phyloP scores from a whole-genome alignment of 495 filamentous ascomycete genomes.

The Penicillium egyptiacum region DNA sequence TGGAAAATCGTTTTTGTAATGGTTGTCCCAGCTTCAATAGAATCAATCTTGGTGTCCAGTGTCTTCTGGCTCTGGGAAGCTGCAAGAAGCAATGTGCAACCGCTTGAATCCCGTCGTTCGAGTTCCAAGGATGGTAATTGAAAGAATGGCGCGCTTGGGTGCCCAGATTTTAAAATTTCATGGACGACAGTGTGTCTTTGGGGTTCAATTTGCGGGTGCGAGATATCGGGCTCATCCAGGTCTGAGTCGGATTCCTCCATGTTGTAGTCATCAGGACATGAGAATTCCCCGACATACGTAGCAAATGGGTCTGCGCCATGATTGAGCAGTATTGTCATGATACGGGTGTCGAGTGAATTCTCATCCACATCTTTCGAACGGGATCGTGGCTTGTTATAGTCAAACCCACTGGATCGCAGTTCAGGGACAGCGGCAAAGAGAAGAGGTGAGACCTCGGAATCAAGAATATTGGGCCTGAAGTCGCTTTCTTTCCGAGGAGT shows the following conservation, averaged over 20 bases:
- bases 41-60: neutral
- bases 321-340: constrained; percentile 12
- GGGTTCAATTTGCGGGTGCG: neutral
- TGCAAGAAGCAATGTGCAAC: constrained; percentile 18
- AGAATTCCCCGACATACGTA: constrained; percentile 7
- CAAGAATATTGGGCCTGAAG: neutral
- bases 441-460: neutral
- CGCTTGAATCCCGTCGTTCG: constrained; percentile 17
- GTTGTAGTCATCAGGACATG: no score
- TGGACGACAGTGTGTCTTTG: constrained; percentile 18
- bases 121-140: constrained; percentile 16
- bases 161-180: constrained; percentile 10
- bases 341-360: neutral
- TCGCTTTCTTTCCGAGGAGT: no score
- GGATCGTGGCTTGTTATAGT: neutral
- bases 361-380: no score
- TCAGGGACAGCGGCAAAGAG: no score
- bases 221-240: neutral
- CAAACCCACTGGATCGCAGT: neutral
- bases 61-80: neutral
- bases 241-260: no score
- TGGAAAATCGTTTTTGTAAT: constrained; percentile 17
- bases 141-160: constrained; percentile 15
- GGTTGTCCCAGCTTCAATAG: constrained; percentile 14
- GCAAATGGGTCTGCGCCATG: constrained; percentile 20